These are phyloP conservation scores for Hemisphaericaspora xylanilytica DNA, from an alignment of 1,139 yeast genomes.

Conservation along the genomic window DNA sequence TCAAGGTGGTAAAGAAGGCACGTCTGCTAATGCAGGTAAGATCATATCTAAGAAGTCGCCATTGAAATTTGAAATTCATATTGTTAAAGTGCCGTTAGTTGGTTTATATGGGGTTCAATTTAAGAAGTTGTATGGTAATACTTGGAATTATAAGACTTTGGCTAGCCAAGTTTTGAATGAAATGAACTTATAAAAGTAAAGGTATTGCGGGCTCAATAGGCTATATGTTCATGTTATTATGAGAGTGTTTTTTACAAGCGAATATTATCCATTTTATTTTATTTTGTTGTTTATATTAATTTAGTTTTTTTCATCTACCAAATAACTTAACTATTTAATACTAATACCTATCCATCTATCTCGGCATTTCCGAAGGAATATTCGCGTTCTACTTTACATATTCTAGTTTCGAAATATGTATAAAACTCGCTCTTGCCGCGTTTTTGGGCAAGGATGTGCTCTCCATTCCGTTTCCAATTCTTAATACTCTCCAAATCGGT, in stretches of 20 bases:
- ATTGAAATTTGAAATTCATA: conserved; percentile 84
- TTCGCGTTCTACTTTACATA: conserved; percentile 17
- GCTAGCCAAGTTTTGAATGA: conserved; percentile 84
- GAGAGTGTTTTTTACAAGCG: too few relatives aligned
- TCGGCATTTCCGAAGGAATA: conserved; percentile 9
- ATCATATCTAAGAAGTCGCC: conserved; percentile 39
- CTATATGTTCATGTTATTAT: neutral
- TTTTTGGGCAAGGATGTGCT: conserved; percentile 17
- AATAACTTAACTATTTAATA: too few relatives aligned
- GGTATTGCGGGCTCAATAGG: neutral
- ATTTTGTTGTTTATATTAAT: neutral
- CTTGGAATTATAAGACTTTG: conserved; percentile 93
- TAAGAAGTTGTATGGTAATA: conserved; percentile 88
- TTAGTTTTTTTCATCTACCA: neutral
- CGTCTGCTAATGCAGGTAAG: too few relatives aligned
- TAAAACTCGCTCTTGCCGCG: conserved; percentile 15
- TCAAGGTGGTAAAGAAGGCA: conserved; percentile 12
- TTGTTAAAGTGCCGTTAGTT: conserved; percentile 88
- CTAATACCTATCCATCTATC: neutral
- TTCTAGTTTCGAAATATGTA: conserved; percentile 12
- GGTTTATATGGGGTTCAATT: conserved; percentile 93
- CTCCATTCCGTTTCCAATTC: conserved; percentile 16
- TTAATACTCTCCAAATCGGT: conserved; percentile 12
- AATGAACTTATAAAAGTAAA: conserved; percentile 52
- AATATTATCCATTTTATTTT: neutral